A percentile compares a stretch with the other conserved stretches of the same genome.
These are phyloP conservation scores for Dothideomycetes sp. DNA, from an alignment of 2,329 filamentous ascomycete species.

Conservation along the genomic window DNA sequence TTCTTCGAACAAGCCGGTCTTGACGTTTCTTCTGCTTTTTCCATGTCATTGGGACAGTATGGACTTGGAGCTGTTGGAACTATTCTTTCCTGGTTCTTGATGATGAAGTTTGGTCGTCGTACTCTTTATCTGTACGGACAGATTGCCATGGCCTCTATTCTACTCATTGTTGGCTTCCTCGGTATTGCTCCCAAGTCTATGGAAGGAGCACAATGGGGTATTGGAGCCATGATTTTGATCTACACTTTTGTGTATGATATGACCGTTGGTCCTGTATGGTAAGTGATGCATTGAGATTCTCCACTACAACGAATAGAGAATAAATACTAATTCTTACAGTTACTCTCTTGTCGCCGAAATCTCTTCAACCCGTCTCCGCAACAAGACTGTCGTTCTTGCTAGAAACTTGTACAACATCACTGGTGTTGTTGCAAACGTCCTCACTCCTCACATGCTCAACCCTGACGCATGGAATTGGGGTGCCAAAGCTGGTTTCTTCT, in stretches of 20 bases:
- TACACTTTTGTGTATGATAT: conserved; percentile 43
- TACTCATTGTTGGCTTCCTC: conserved; percentile 21
- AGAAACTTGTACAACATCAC: conserved; percentile 24
- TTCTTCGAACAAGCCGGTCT: conserved; percentile 31
- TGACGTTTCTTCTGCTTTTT: conserved; percentile 16
- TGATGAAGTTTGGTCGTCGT: conserved; percentile 27
- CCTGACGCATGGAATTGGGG: conserved; percentile 28
- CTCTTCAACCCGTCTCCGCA: conserved; percentile 22
- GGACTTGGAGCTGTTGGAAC: conserved; percentile 26
- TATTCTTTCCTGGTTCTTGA: conserved; percentile 26
- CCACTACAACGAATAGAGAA: too few species aligned
- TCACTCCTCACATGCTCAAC: conserved; percentile 23
- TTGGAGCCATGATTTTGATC: conserved; percentile 21
- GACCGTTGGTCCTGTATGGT: conserved; percentile 40
- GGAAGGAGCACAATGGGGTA: conserved; percentile 19
- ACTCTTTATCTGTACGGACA: conserved; percentile 26
- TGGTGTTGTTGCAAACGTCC: conserved; percentile 19
- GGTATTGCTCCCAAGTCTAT: too few species aligned
- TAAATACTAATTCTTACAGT: too few species aligned
- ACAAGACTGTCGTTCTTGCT: conserved; percentile 24
- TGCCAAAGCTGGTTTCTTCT: conserved; percentile 34
- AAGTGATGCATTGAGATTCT: too few species aligned
- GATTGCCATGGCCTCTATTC: conserved; percentile 16
- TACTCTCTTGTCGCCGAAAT: conserved; percentile 25
- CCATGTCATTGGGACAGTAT: conserved; percentile 31